phyloP scores from a whole-genome alignment of 2,329 filamentous ascomycete species.

The Emmonsia crescens region DNA sequence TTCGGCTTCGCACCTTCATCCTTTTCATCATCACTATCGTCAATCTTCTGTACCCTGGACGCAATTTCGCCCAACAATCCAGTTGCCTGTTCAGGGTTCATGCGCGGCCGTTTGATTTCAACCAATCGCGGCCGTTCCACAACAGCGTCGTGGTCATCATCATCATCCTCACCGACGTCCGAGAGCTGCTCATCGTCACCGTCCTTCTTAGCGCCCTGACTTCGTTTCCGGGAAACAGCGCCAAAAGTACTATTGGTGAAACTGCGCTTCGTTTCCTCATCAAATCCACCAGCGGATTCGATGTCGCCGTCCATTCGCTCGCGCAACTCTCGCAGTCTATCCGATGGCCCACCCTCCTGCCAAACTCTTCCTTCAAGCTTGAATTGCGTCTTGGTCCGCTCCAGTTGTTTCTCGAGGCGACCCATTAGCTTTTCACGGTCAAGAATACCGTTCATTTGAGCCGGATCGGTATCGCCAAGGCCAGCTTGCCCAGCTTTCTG shows the following conservation, averaged over 20 bases:
- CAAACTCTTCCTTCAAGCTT: slow-evolving; percentile 91
- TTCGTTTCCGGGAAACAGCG: slow-evolving; percentile 52
- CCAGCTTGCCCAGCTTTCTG: slow-evolving; percentile 42
- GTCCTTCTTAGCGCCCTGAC: slow-evolving; percentile 29
- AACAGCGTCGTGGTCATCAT: slow-evolving; percentile 47
- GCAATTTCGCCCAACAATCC: slow-evolving; percentile 61
- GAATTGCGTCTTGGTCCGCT: slow-evolving; percentile 94
- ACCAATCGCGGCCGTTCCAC: slow-evolving; percentile 72
- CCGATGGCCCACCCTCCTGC: slow-evolving; percentile 78
- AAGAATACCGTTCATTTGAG: slow-evolving; percentile 80
- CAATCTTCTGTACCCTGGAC: slow-evolving; percentile 62
- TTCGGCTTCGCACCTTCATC: slow-evolving; percentile 31
- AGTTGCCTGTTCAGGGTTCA: slow-evolving; percentile 52
- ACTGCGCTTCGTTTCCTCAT: slow-evolving; percentile 48
- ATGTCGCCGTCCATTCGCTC: slow-evolving; percentile 80
- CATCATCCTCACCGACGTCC: slow-evolving; percentile 45
- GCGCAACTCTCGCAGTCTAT: slow-evolving; percentile 79
- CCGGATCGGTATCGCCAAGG: slow-evolving; percentile 54
- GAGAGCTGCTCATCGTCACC: slow-evolving; percentile 32
- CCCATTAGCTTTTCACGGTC: slow-evolving; percentile 89
- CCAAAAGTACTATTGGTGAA: slow-evolving; percentile 65
- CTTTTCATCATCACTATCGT: slow-evolving; percentile 53
- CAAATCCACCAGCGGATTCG: slow-evolving; percentile 39
- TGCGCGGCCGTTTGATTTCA: slow-evolving; percentile 58
- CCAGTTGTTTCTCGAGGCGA: slow-evolving; percentile 85